Base-by-base conservation (phyloP, 352 stramenopile genomes). In the Ophiocytium majus region DNA sequence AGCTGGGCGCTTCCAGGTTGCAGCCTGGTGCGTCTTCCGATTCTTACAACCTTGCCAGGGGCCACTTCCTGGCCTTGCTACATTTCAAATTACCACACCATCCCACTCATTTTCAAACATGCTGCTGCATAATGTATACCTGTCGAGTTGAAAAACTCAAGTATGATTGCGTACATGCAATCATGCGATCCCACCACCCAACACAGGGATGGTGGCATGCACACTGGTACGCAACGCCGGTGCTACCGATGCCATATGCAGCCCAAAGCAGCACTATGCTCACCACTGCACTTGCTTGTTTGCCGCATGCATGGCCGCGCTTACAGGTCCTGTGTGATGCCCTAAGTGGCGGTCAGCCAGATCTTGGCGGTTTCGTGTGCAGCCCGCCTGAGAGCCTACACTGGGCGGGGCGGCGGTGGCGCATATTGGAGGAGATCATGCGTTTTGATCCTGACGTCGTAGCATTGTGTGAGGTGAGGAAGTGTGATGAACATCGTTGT, bases 291-390 rank as follows among this genome's bases (percentile, higher is more conserved):
- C 57, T 71, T 23, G 28, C 28, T 28, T 28, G 19, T 71, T 23
- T 71, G 57, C 28, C 57, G 28, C 57, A 28, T 66, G 28, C 57
- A 28, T 28, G 19, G 57, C 64, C 17, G 34, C 64, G 31, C 10
- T 5, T 17, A 17, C 64, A 81, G 75, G 75, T 81, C n/a, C 75
- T 81, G 19, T 81, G 75, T 50, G 75, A 81, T 81, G 31, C 19
- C 31, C 36, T 81, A 10, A 81, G 75, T 81, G 75, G 75, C 1
- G 75, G 10, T 17, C 35, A 43, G 35, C 75, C 75, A 23, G 75
- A 81, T 14, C 31, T 81, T 5, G 75, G 75, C 37, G 75, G 75
- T 9, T 81, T 81, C 17, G 31, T 81, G 5, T n/a, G 31, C 5
- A 81, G 75, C 32, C 75, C 75, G 32, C 19, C n/a, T 9, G 31